These are phyloP conservation scores for Heliocybe sulcata DNA, from an alignment of 1,284 basidiomycete genomes.

Conservation along the genomic window DNA sequence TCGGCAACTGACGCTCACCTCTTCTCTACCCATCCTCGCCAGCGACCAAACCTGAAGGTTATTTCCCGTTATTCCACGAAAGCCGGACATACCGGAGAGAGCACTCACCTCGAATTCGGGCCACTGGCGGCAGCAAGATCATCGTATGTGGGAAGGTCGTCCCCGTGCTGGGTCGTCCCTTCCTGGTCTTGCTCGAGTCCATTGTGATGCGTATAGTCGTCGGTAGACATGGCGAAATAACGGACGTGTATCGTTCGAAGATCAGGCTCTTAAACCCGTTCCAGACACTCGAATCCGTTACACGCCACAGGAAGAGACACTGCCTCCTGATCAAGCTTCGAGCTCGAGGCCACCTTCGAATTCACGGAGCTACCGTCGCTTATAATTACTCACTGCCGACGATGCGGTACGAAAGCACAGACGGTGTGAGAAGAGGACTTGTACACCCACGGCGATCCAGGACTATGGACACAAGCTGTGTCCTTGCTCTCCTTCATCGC, in stretches of 20 bases:
- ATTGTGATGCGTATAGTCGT: slow-evolving; percentile 14
- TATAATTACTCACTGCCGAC: too few relatives aligned
- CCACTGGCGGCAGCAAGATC: slow-evolving; percentile 64
- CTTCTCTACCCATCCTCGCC: slow-evolving; percentile 82
- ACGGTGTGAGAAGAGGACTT: too few relatives aligned
- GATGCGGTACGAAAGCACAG: too few relatives aligned
- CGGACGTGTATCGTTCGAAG: not conserved
- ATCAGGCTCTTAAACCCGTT: not conserved
- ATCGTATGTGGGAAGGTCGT: slow-evolving; percentile 63
- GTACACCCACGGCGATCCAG: too few relatives aligned
- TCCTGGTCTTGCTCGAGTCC: slow-evolving; percentile 46
- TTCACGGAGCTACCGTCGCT: too few relatives aligned
- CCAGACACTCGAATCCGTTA: not conserved
- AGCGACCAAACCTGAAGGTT: slow-evolving; percentile 61
- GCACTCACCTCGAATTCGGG: slow-evolving; percentile 63
- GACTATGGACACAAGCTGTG: too few relatives aligned
- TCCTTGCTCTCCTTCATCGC: too few relatives aligned
- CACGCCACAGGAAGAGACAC: not conserved
- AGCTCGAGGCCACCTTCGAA: too few relatives aligned
- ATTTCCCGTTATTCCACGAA: slow-evolving; percentile 2
- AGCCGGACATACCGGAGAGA: slow-evolving; percentile 9
- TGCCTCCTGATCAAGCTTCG: not conserved
- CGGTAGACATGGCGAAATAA: slow-evolving; percentile 10
- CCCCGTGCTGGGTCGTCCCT: slow-evolving; percentile 34
- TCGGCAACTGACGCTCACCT: slow-evolving; percentile 34